A percentile compares a stretch with the other conserved stretches of the same genome.
Evolutionary conservation across 177 flowering plant genomes (phyloP).

Genomic region (Vitis hybrid): DNA sequence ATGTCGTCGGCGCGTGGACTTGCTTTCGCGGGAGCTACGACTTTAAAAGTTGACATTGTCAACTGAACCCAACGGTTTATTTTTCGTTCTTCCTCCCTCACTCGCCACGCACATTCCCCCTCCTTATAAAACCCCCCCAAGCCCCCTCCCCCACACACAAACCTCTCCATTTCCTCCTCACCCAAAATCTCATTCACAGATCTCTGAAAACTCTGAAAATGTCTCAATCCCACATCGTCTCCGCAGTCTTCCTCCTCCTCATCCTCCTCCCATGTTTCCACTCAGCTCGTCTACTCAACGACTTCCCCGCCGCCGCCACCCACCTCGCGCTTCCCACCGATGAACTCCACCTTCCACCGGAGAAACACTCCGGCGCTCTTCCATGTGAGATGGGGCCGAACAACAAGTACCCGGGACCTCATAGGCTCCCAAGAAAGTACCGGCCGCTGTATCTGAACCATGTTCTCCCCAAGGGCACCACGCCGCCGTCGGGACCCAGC

Average conservation of each 20-base stretch:
- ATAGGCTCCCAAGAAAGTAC: slow-evolving; percentile 11
- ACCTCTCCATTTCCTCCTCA: too few relatives aligned
- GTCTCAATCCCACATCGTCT: too few relatives aligned
- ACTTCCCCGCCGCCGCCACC: neutral
- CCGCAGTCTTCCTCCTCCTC: neutral
- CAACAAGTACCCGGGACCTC: neutral
- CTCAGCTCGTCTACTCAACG: neutral
- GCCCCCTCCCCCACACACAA: too few relatives aligned
- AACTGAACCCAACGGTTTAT: too few relatives aligned
- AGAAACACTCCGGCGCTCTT: neutral
- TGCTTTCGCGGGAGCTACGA: too few relatives aligned
- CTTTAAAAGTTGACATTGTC: too few relatives aligned
- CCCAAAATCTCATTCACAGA: too few relatives aligned
- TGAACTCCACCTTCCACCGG: neutral
- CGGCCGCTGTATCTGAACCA: slow-evolving; percentile 23
- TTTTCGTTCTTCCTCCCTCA: too few relatives aligned
- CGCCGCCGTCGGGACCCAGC: slow-evolving; percentile 43
- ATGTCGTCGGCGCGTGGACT: too few relatives aligned
- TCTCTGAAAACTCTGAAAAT: too few relatives aligned
- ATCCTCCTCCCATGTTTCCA: neutral
- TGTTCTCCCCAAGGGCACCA: slow-evolving; percentile 37
- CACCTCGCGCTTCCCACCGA: slow-evolving; percentile 5
- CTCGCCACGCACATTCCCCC: too few relatives aligned
- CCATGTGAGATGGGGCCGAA: slow-evolving; percentile 6
- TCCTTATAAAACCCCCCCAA: too few relatives aligned